Evolutionary conservation across 2,329 filamentous ascomycete species (phyloP).

Genomic region (Davidsoniella eucalypti): DNA sequence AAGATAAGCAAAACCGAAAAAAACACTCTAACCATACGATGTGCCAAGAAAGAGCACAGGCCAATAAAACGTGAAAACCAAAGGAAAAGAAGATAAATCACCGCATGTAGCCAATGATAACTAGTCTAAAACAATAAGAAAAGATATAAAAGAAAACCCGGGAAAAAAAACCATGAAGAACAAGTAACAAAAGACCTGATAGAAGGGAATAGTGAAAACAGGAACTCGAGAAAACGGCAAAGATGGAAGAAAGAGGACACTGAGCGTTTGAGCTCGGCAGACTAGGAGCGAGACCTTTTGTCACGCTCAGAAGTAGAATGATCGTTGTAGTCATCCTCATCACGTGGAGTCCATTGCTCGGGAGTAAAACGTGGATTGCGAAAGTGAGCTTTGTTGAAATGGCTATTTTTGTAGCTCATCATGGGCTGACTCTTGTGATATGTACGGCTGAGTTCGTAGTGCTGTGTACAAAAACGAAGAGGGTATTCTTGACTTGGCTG

Average conservation of each 20-base stretch:
- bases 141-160: not conserved
- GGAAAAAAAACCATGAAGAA: not conserved
- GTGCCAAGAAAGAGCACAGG: not conserved
- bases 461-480: constrained; percentile 36
- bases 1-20: not conserved
- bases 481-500: constrained; percentile 20
- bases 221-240: no score
- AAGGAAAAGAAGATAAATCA: not conserved
- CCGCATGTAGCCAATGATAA: no score
- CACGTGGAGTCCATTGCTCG: constrained; percentile 28
- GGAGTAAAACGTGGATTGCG: constrained; percentile 41
- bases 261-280: not conserved
- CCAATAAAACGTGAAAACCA: not conserved
- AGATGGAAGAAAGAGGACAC: not conserved
- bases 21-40: not conserved
- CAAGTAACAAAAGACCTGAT: not conserved
- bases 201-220: no score
- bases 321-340: constrained; percentile 17
- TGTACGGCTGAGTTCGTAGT: constrained; percentile 31
- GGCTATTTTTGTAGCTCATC: constrained; percentile 46
- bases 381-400: constrained; percentile 51
- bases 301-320: not conserved
- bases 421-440: constrained; percentile 29
- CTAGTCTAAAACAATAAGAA: not conserved
- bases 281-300: not conserved